Conservation (phyloP, 2,329 filamentous ascomycete genomes). For the Cladophialophora exuberans region DNA sequence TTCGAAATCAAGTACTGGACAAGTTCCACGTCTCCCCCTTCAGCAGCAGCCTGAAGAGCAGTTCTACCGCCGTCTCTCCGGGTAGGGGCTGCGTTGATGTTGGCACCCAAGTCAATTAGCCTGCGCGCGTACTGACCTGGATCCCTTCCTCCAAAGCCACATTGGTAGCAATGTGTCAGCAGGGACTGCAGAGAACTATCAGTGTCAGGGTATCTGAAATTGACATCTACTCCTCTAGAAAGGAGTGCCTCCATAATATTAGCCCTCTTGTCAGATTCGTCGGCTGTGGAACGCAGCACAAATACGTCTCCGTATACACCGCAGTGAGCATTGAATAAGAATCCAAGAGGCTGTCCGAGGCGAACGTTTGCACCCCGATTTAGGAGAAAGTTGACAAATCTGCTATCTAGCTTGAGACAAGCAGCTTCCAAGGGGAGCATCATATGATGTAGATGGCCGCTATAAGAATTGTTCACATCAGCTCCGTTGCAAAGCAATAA, state of each 20-base stretch:
- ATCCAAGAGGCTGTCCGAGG: neutral
- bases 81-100: constrained; percentile 1
- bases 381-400: constrained; percentile 3
- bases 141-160: neutral
- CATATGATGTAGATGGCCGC: neutral
- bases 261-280: too few relatives aligned
- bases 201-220: neutral
- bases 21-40: constrained; percentile 24
- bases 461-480: neutral
- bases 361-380: neutral
- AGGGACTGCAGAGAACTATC: neutral
- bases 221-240: neutral
- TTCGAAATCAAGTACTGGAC: constrained; percentile 29
- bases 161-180: neutral
- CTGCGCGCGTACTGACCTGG: neutral
- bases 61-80: constrained; percentile 17
- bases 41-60: constrained; percentile 28
- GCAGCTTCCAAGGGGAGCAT: neutral
- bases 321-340: neutral
- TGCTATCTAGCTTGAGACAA: neutral
- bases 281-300: too few relatives aligned
- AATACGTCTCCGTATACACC: too few relatives aligned
- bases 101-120: constrained; percentile 5
- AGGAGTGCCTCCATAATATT: neutral
- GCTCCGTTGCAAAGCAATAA: neutral